Evolutionary conservation across 345 rosid species (phyloP).

Genomic region (Citrus glauca): DNA sequence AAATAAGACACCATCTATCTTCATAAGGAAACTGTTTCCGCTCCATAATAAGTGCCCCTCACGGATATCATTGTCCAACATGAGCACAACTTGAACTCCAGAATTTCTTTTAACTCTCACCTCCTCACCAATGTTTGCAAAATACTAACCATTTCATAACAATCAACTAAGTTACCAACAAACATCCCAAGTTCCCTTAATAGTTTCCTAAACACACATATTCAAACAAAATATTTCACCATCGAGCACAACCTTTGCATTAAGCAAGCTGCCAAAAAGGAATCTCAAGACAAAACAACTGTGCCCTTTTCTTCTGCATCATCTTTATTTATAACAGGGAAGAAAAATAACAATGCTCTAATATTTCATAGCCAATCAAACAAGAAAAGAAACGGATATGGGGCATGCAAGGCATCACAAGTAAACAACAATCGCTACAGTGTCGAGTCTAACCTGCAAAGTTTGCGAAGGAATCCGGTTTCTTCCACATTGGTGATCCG

Average conservation of each 20-base stretch:
- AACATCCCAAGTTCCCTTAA: background rate
- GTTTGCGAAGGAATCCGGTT: constrained; percentile 65
- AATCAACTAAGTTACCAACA: background rate
- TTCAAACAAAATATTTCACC: background rate
- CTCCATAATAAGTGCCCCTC: background rate
- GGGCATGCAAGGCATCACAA: background rate
- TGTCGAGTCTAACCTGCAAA: constrained; percentile 48
- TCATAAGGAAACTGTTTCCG: background rate
- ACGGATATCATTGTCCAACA: background rate
- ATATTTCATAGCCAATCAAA: constrained; percentile 1
- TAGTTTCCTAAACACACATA: background rate
- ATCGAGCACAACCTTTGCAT: background rate
- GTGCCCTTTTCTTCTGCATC: background rate
- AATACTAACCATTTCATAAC: background rate
- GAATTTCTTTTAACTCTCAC: background rate
- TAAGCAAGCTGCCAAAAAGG: background rate
- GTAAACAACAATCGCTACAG: constrained; percentile 10
- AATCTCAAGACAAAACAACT: background rate
- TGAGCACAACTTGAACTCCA: background rate
- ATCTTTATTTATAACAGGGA: background rate
- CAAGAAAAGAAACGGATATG: constrained; percentile 5
- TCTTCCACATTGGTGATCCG: constrained; percentile 64
- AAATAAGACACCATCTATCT: background rate
- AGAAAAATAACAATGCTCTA: background rate
- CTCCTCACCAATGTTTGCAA: background rate